phyloP scores from a whole-genome alignment of 257 asterid genomes.

The Echites panduratus region DNA sequence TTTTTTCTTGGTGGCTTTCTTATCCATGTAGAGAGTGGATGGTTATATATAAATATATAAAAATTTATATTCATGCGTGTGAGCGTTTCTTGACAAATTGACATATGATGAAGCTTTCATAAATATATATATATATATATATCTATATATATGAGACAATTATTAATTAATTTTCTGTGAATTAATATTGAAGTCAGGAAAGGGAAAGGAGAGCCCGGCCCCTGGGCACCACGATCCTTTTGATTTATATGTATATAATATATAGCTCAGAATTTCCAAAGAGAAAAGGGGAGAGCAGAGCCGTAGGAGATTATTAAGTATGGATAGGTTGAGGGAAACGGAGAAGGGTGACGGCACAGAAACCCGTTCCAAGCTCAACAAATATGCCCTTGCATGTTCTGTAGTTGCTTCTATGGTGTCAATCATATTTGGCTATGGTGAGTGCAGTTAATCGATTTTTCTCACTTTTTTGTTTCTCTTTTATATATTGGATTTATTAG shows the following conservation, averaged over 20 bases:
- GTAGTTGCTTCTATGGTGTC: constrained; percentile 67
- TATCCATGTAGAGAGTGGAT: background rate
- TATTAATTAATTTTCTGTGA: background rate
- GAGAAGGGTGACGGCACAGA: background rate
- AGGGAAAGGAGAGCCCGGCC: background rate
- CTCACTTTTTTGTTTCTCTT: background rate
- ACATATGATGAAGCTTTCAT: background rate
- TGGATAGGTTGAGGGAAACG: background rate
- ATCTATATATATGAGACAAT: too few species aligned
- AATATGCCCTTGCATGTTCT: constrained; percentile 56
- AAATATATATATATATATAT: too few species aligned
- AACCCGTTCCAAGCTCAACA: constrained; percentile 31
- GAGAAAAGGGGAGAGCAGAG: background rate
- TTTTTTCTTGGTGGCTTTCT: too few species aligned
- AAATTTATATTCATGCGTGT: too few species aligned
- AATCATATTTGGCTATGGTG: constrained; percentile 71
- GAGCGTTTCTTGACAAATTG: background rate
- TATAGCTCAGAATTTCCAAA: background rate
- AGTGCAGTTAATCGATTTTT: background rate
- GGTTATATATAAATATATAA: too few species aligned
- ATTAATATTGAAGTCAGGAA: background rate
- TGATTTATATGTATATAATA: background rate
- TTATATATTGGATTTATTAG: too few species aligned
- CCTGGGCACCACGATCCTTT: background rate
- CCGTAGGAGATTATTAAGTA: too few species aligned